A percentile compares a stretch with the other conserved stretches of the same genome.
Evolutionary conservation across 306 rosid species (phyloP).

Genomic region (Cucurbita maxima): DNA sequence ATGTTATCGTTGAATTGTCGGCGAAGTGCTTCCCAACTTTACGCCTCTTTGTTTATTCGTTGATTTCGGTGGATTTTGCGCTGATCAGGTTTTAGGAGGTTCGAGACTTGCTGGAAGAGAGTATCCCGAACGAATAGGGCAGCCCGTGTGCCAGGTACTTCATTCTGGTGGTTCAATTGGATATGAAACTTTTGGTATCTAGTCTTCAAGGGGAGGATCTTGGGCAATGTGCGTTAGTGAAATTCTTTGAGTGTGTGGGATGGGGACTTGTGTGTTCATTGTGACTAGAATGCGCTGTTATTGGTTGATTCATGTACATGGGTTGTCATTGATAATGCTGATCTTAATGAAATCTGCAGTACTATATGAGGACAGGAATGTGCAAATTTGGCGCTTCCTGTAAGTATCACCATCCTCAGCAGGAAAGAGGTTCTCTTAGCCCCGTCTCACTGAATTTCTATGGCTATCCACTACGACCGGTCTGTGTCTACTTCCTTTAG

Average conservation of each 20-base stretch:
- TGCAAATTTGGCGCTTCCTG: conserved; percentile 13
- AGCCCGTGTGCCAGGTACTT: conserved; percentile 87
- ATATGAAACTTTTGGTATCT: conserved; percentile 7
- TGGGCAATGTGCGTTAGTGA: conserved; percentile 6
- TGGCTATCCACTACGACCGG: conserved; percentile 38
- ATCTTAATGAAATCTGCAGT: conserved; percentile 5
- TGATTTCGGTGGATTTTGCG: conserved; percentile 16
- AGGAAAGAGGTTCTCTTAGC: conserved; percentile 6
- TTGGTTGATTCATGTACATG: not conserved
- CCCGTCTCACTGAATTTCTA: conserved; percentile 5
- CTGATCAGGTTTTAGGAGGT: conserved; percentile 66
- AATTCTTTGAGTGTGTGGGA: not conserved
- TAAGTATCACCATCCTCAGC: conserved; percentile 15
- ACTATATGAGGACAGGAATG: conserved; percentile 15
- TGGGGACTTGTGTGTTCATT: not conserved
- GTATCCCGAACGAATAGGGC: conserved; percentile 82
- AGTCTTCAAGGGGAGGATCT: conserved; percentile 10
- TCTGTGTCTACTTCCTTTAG: conserved; percentile 5
- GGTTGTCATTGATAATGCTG: not conserved
- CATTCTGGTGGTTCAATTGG: conserved; percentile 16
- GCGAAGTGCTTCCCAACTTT: not conserved
- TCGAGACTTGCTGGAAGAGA: conserved; percentile 55
- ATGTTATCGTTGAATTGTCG: not conserved
- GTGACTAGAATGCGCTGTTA: not conserved
- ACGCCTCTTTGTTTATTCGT: not conserved